A percentile compares a stretch with the other conserved stretches of the same genome.
phyloP scores from a whole-genome alignment of 2,329 filamentous ascomycete genomes.

The Byssoonygena ceratinophila region DNA sequence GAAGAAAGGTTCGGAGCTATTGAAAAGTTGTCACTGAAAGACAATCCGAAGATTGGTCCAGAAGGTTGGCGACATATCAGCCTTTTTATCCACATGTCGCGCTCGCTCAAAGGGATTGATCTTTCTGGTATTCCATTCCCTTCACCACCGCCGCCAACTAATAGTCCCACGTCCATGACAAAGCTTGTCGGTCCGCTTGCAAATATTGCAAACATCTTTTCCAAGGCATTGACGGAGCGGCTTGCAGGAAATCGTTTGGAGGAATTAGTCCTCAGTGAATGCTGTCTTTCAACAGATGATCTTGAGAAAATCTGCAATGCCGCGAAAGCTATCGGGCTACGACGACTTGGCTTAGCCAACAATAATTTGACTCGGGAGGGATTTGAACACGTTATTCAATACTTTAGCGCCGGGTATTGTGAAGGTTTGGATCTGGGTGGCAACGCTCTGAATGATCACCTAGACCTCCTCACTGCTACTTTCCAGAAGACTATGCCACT shows the following conservation, averaged over 20 bases:
- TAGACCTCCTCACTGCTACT: constrained; percentile 30
- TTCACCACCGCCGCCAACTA: constrained; percentile 21
- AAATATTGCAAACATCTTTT: constrained; percentile 57
- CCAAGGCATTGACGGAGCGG: constrained; percentile 65
- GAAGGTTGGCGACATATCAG: constrained; percentile 89
- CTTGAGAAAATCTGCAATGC: constrained; percentile 71
- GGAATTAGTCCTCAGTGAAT: constrained; percentile 72
- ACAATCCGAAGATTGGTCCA: constrained; percentile 70
- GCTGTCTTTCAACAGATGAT: constrained; percentile 58
- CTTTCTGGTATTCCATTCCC: constrained; percentile 77
- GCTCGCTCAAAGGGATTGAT: constrained; percentile 74
- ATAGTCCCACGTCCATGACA: constrained; percentile 18
- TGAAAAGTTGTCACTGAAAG: constrained; percentile 77
- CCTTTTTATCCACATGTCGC: constrained; percentile 81
- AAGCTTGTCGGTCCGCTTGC: constrained; percentile 22
- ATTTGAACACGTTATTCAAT: constrained; percentile 63
- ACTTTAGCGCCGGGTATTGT: constrained; percentile 64
- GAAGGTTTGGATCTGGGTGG: constrained; percentile 83
- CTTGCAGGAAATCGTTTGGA: constrained; percentile 67
- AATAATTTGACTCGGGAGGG: constrained; percentile 67
- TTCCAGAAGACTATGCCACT: constrained; percentile 43
- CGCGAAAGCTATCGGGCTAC: constrained; percentile 64
- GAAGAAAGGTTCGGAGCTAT: constrained; percentile 53
- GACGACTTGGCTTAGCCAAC: constrained; percentile 69
- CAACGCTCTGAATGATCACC: constrained; percentile 56